phyloP scores from a whole-genome alignment of 2,329 filamentous ascomycete species.

The Ilyonectria robusta region DNA sequence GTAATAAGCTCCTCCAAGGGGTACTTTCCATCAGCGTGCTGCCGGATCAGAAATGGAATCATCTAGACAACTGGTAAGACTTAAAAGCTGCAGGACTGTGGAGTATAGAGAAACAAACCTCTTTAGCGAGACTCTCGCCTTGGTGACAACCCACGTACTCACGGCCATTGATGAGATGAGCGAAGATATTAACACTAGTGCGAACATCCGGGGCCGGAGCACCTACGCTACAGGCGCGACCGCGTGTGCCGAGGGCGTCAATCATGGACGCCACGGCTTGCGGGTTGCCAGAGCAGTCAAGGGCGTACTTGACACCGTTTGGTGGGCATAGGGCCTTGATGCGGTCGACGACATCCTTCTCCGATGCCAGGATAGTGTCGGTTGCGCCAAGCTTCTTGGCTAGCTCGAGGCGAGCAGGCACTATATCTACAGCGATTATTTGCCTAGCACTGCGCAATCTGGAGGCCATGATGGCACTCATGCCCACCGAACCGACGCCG shows the following conservation, averaged over 20 bases:
- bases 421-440: background rate
- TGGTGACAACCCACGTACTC: background rate
- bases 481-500: slow-evolving; percentile 28
- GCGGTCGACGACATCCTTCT: background rate
- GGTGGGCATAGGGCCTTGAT: background rate
- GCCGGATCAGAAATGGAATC: background rate
- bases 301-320: background rate
- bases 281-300: background rate
- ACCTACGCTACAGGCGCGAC: background rate
- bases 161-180: background rate
- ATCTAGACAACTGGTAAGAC: background rate
- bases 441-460: slow-evolving; percentile 5
- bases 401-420: background rate
- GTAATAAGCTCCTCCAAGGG: background rate
- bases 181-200: background rate
- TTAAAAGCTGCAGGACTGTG: background rate
- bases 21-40: background rate
- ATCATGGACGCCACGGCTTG: background rate
- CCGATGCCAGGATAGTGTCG: background rate
- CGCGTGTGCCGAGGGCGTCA: background rate
- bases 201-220: background rate
- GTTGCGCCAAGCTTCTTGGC: background rate
- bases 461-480: slow-evolving; percentile 35
- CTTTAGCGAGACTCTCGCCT: background rate
- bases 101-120: background rate